Base-by-base conservation (phyloP, 768 basidiomycete species). In the Phanerochaete carnosa region DNA sequence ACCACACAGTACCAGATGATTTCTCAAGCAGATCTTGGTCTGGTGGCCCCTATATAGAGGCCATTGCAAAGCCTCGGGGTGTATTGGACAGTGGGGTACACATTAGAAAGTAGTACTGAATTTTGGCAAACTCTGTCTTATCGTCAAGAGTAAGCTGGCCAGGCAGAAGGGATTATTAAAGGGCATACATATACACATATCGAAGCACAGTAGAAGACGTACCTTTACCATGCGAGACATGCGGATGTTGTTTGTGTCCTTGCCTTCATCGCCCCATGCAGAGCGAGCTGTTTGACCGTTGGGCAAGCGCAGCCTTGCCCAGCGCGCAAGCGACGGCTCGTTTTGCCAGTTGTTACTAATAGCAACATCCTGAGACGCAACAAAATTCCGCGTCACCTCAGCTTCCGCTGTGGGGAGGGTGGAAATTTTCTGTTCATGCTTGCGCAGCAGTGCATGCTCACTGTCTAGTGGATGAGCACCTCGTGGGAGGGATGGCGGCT, bases 401-500 rank as follows among this genome's bases (percentile, higher is more conserved):
- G 33, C 33, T 13, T 47, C 46, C 11, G 46, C n/a, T 22, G n/a
- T 22, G 2, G 46, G 46, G 46, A 47, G 19, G 12, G 23, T 23
- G 3, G 26, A 22, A 3, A 12, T 22, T 8, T 47, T 47, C 1
- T 11, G 46, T 12, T 47, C 46, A 72, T 66, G 0, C 77, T 75
- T 7, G 22, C 53, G 50, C 0, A 72, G 65, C 1, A 73, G 67
- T 12, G 54, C 59, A 62, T 66, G 74, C 3, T 65, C 66, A 37
- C 64, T 43, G 0, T 68, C 69, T 2, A 74, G 58, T 16, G 67
- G 61, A 16, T 61, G 4, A 5, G 65, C 43, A 12, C 61, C 56
- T 3, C 35, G 30, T 16, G 65, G 63, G 6, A 60, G 46, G 9
- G 15, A 5, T 5, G 47, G 22, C 11, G n/a, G 33, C 33, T 35